Evolutionary conservation across 495 filamentous ascomycete species (phyloP), one percentile per base, ranked within the genome.

Genomic region (Chaetomium fimeti): DNA sequence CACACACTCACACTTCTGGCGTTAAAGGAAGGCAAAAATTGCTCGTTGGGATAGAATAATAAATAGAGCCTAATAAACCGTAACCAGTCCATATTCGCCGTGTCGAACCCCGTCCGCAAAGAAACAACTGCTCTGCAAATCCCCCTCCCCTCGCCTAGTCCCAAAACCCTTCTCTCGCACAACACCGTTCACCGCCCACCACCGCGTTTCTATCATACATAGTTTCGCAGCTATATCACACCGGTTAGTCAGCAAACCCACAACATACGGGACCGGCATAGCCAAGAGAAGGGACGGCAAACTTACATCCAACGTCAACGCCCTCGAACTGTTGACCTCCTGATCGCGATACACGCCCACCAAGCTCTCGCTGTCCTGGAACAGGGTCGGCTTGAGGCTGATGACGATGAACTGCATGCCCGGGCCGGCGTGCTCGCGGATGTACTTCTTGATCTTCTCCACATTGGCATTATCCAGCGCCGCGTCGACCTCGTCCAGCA

Each of bases 341-440:
- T 99, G 94, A 73, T 99, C 94, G 61, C 94, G 82, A 78, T 93
- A 97, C 48, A 99, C 91, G 22, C 94, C 94, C 18, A 99, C 91
- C 70, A 99, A 74, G 55, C 90, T 91, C 81, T 98, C 92, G 72
- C 90, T 94, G 69, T 90, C 86, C 77, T 98, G 91, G 77, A 98
- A 99, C 27, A 99, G 78, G 1, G 91, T 92, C 0, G 90, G 88
- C 83, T 99, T 98, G 73, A 98, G 81, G 77, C 84, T 89, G 74
- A 99, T 98, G 55, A 99, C 95, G 66, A 99, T 93, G 71, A 99
- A 99, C 81, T 99, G 94, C 90, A 97, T 97, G 5, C 94, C 94
- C 6, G 95, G 94, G 7, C 91, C 91, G 0, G 94, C 92, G 75
- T 97, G 93, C 68, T 92, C 90, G 28, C 88, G 86, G 63, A 99